Percentiles rank a stretch among this genome's conserved stretches.
Conservation (phyloP, 331 rosid species). For the Erythrophleum ivorense region DNA sequence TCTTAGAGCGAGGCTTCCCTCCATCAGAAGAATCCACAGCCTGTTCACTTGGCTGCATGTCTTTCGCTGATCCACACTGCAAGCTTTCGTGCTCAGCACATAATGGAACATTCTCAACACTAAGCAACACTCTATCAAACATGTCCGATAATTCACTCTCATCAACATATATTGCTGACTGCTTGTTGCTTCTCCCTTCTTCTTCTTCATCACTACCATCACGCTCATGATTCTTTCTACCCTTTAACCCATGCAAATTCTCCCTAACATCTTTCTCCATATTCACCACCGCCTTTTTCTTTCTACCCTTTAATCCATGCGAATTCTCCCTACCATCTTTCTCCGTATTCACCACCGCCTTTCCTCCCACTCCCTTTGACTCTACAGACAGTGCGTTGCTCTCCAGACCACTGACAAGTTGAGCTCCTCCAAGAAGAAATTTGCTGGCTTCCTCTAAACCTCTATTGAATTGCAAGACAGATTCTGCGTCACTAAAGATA, state of each 20-base stretch:
- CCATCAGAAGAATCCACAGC: slow-evolving; percentile 43
- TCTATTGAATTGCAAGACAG: slow-evolving; percentile 69
- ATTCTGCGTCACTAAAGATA: slow-evolving; percentile 64
- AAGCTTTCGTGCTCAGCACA: slow-evolving; percentile 40
- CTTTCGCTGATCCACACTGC: slow-evolving; percentile 39
- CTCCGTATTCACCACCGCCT: slow-evolving; percentile 35
- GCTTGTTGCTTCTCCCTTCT: slow-evolving; percentile 75
- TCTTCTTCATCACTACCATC: slow-evolving; percentile 53
- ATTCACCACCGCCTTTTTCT: slow-evolving; percentile 43
- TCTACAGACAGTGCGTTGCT: slow-evolving; percentile 31
- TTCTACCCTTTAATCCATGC: slow-evolving; percentile 51
- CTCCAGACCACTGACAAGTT: slow-evolving; percentile 53
- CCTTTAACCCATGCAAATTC: slow-evolving; percentile 41
- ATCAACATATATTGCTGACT: slow-evolving; percentile 59
- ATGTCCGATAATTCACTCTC: slow-evolving; percentile 69
- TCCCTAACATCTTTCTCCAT: slow-evolving; percentile 48
- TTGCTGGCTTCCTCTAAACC: slow-evolving; percentile 96
- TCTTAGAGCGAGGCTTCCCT: slow-evolving; percentile 64
- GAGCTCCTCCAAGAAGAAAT: slow-evolving; percentile 72
- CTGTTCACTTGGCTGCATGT: slow-evolving; percentile 40
- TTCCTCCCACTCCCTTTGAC: slow-evolving; percentile 35
- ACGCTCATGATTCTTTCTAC: slow-evolving; percentile 67
- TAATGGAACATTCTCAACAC: slow-evolving; percentile 46
- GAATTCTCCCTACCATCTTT: slow-evolving; percentile 49
- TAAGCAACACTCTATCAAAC: slow-evolving; percentile 64